These are phyloP conservation scores for Boletus tylopilopsis DNA, from an alignment of 768 basidiomycete genomes.

Conservation along the genomic window DNA sequence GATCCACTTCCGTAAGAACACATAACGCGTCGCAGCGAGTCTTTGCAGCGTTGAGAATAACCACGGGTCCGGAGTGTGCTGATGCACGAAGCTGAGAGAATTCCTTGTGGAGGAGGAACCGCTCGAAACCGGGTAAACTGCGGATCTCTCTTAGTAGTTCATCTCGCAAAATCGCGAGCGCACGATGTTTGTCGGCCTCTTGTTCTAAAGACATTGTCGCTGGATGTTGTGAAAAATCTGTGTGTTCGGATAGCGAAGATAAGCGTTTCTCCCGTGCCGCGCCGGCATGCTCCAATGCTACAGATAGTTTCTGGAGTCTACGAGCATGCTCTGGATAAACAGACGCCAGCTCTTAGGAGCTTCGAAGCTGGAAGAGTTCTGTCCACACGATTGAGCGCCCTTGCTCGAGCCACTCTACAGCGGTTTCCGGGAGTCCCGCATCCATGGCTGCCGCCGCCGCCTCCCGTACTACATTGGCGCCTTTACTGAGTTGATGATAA, in stretches of 20 bases:
- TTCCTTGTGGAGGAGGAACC: background rate
- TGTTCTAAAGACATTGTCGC: background rate
- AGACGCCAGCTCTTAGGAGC: too few species aligned
- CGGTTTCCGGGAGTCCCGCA: background rate
- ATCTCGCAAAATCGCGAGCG: too few species aligned
- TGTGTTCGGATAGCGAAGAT: too few species aligned
- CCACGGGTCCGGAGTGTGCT: background rate
- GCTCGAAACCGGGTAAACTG: background rate
- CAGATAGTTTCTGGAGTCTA: too few species aligned
- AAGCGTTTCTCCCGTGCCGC: too few species aligned
- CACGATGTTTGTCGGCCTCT: too few species aligned
- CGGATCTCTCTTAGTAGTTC: background rate
- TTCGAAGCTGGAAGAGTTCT: background rate
- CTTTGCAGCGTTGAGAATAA: background rate
- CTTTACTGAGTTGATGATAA: slow-evolving; percentile 5
- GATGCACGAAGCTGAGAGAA: background rate
- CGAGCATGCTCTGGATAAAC: too few species aligned
- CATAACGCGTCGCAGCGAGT: background rate
- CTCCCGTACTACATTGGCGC: slow-evolving; percentile 9
- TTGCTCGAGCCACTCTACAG: slow-evolving; percentile 17
- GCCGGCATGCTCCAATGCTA: too few species aligned
- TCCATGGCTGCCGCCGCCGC: slow-evolving; percentile 1
- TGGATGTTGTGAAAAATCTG: too few species aligned
- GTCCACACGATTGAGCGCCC: slow-evolving; percentile 13
- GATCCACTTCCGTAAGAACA: background rate